Evolutionary conservation across 148 eudicot genomes (phyloP), one percentile per base, ranked within the genome.

Genomic region (Nyssa sinensis): DNA sequence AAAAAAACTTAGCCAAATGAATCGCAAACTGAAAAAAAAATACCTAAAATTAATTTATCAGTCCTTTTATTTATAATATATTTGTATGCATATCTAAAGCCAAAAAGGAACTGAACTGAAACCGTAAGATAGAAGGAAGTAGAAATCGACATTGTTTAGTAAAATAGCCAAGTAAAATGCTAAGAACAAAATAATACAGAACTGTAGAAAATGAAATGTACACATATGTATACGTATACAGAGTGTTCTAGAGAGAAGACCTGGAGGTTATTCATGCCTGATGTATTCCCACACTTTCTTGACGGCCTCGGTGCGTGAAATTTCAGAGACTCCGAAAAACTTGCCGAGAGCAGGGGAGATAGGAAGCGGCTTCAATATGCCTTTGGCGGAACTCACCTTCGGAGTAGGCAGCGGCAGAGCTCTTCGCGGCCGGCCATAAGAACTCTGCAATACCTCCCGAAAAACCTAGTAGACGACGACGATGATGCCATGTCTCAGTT

Each of bases 211-310:
- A n/a, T n/a, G n/a, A n/a, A n/a, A n/a, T n/a, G n/a, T n/a, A n/a
- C n/a, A n/a, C n/a, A n/a, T n/a, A n/a, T n/a, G n/a, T n/a, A n/a
- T n/a, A n/a, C n/a, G n/a, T n/a, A n/a, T n/a, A n/a, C n/a, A n/a
- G n/a, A n/a, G n/a, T n/a, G n/a, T n/a, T n/a, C n/a, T n/a, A 16
- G 10, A 0, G 12, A 17, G 23, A 1, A 1, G 41, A 89, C 93
- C 93, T 87, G 93, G 49, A 89, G 90, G 23, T 82, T 76, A 57
- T 87, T 62, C 8, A 64, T n/a, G 63, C 77, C 83, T 89, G 73
- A 87, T 82, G 70, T 89, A 62, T 1, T 75, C 87, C 93, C 93
- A 89, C 23, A 87, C 69, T 60, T 82, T 80, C 74, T 89, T 87
- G 27, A 87, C 82, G 29, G 83, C 93, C 0, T 69, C 84, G 28